Evolutionary conservation across 257 asterid species (phyloP).

Genomic region (Linderniella brevidens): DNA sequence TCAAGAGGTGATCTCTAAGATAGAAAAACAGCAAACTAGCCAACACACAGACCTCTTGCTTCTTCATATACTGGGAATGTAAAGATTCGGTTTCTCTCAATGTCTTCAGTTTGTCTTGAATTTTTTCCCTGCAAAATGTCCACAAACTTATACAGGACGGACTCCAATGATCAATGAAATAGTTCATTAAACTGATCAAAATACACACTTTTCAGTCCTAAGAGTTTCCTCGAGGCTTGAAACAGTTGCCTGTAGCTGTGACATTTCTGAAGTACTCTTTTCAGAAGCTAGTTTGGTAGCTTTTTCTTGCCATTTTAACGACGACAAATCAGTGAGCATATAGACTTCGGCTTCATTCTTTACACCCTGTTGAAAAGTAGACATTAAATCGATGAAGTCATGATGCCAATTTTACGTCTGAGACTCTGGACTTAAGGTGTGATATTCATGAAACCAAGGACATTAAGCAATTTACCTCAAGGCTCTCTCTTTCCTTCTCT

Average conservation of each 20-base stretch:
- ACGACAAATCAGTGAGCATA: constrained; percentile 84
- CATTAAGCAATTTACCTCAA: constrained; percentile 44
- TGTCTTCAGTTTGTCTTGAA: constrained; percentile 36
- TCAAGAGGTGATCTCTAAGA: too few species aligned
- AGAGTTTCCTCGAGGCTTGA: constrained; percentile 52
- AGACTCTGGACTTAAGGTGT: background rate
- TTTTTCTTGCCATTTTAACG: constrained; percentile 89
- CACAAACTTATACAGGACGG: constrained; percentile 1
- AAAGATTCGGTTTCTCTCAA: constrained; percentile 70
- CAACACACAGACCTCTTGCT: constrained; percentile 50
- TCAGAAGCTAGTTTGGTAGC: constrained; percentile 67
- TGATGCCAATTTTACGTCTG: background rate
- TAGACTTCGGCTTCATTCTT: constrained; percentile 90
- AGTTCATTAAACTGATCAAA: background rate
- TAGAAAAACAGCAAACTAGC: background rate
- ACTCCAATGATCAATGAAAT: background rate
- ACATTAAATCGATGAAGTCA: background rate
- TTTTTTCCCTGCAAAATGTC: constrained; percentile 54
- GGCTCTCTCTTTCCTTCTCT: constrained; percentile 86
- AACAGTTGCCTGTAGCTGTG: constrained; percentile 44
- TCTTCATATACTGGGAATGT: constrained; percentile 55
- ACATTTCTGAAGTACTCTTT: constrained; percentile 36
- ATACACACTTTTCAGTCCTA: constrained; percentile 52
- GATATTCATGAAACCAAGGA: constrained; percentile 8
- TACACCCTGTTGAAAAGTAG: constrained; percentile 34